Conservation (phyloP, 768 basidiomycete genomes). For the Termitomyces sp. region DNA sequence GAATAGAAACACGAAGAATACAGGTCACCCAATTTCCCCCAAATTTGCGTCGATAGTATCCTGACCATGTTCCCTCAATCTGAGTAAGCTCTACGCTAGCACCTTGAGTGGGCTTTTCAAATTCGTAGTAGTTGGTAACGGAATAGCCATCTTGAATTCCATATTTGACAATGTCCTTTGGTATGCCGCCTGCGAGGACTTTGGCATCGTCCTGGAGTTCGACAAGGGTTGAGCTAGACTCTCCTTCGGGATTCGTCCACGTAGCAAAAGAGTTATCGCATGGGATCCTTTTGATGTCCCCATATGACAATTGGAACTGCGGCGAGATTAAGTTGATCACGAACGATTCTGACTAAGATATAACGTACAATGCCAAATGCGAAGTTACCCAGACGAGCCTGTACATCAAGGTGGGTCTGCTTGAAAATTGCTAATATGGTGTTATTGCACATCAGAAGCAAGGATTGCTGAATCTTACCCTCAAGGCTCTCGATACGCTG, state of each 20-base stretch:
- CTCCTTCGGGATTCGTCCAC: constrained; percentile 20
- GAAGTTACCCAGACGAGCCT: constrained; percentile 26
- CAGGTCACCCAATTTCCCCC: constrained; percentile 19
- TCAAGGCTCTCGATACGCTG: constrained; percentile 26
- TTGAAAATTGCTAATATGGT: constrained; percentile 25
- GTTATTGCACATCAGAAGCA: background rate
- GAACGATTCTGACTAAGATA: background rate
- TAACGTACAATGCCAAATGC: constrained; percentile 30
- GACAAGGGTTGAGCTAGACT: constrained; percentile 6
- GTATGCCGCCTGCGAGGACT: constrained; percentile 10
- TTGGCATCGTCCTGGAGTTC: constrained; percentile 15
- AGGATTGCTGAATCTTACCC: constrained; percentile 14
- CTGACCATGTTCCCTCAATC: constrained; percentile 29
- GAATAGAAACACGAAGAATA: constrained; percentile 23
- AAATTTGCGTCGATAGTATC: constrained; percentile 20
- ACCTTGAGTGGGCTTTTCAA: constrained; percentile 17
- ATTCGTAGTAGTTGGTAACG: constrained; percentile 25
- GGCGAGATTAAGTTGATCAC: background rate
- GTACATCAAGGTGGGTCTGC: constrained; percentile 27
- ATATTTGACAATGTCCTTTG: constrained; percentile 23
- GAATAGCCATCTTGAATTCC: constrained; percentile 28
- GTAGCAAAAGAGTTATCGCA: constrained; percentile 23
- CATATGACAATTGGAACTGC: constrained; percentile 27
- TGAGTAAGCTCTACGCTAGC: constrained; percentile 12
- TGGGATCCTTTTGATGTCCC: constrained; percentile 25